Conservation (phyloP, 1,139 yeast genomes). For the Kodamaea sp. region DNA sequence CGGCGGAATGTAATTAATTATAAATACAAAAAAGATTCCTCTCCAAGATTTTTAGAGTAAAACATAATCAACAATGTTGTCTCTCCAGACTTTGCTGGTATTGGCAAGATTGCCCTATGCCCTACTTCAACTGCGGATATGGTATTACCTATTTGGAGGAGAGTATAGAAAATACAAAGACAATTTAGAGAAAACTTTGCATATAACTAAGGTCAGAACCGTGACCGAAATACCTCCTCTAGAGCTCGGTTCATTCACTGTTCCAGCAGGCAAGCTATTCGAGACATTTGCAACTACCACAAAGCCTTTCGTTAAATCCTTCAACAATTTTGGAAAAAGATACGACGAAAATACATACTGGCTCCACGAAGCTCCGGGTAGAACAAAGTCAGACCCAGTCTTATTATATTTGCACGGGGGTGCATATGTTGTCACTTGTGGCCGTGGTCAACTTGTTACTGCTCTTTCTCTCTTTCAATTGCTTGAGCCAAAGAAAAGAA, state of each 20-base stretch:
- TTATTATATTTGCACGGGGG: constrained; percentile 48
- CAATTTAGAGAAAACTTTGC: constrained; percentile 1
- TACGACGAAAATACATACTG: constrained; percentile 38
- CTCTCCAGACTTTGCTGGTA: no score
- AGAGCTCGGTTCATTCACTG: constrained; percentile 2
- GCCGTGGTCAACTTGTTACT: constrained; percentile 34
- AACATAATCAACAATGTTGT: no score
- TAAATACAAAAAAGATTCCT: no score
- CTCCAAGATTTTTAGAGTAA: no score
- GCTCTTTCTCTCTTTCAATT: constrained; percentile 32
- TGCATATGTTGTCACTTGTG: constrained; percentile 40
- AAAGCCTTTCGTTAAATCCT: constrained; percentile 8
- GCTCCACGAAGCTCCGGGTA: constrained; percentile 33
- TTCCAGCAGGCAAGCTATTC: constrained; percentile 6
- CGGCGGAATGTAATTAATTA: no score
- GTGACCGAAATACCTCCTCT: neutral
- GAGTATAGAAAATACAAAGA: constrained; percentile 4
- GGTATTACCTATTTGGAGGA: no score
- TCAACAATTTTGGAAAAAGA: constrained; percentile 34
- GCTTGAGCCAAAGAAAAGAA: constrained; percentile 27
- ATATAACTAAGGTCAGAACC: constrained; percentile 2
- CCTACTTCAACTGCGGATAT: no score
- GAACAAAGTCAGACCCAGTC: constrained; percentile 35
- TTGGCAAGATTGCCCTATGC: no score
- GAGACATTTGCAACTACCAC: constrained; percentile 7